Conservation (phyloP, 345 rosid genomes). For the Ailanthus altissimus region DNA sequence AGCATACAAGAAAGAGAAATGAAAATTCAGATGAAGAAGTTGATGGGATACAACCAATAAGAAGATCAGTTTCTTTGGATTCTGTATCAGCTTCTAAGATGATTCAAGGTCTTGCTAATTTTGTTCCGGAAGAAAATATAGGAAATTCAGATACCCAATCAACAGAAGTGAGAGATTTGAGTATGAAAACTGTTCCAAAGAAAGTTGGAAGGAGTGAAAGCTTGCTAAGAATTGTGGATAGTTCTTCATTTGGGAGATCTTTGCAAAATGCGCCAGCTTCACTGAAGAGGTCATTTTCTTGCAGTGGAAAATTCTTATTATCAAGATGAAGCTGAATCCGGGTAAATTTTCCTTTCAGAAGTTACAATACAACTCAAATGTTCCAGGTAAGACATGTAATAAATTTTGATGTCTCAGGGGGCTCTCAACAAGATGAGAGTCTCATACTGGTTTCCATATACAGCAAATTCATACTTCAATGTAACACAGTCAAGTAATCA, state of each 20-base stretch:
- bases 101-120: slow-evolving; percentile 34
- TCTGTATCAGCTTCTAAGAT: slow-evolving; percentile 53
- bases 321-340: slow-evolving; percentile 30
- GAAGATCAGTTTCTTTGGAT: slow-evolving; percentile 78
- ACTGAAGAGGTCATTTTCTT: slow-evolving; percentile 63
- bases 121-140: slow-evolving; percentile 25
- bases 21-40: slow-evolving; percentile 29
- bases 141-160: slow-evolving; percentile 16
- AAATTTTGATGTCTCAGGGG: background rate
- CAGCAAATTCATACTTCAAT: background rate
- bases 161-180: slow-evolving; percentile 27
- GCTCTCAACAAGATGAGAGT: slow-evolving; percentile 22
- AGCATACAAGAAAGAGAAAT: slow-evolving; percentile 15
- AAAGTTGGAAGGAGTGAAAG: slow-evolving; percentile 35
- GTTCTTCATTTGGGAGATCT: slow-evolving; percentile 47
- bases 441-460: background rate
- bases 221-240: slow-evolving; percentile 31
- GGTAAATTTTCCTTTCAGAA: slow-evolving; percentile 25
- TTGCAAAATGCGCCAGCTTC: slow-evolving; percentile 39
- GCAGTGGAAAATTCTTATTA: slow-evolving; percentile 52
- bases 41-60: slow-evolving; percentile 35
- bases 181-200: slow-evolving; percentile 18
- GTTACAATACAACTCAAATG: background rate
- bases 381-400: background rate
- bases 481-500: background rate